Base-by-base conservation (phyloP, 805 yeast genomes). In the Saturnispora kantuleensis region DNA sequence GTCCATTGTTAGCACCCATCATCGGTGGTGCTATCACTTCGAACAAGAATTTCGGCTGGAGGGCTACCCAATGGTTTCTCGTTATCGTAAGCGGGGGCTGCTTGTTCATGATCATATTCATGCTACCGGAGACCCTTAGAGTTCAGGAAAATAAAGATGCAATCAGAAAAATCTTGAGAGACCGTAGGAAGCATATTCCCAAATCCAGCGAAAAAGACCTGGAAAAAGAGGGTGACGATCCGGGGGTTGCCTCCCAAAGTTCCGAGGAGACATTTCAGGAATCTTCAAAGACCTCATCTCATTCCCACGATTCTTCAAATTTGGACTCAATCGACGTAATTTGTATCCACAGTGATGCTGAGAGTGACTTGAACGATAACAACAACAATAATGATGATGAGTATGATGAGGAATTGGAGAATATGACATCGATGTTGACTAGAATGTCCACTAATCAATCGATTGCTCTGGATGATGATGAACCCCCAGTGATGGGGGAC, bases 31-130 rank as follows among this genome's bases (percentile, higher is more conserved):
- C 79, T 2, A 71, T 87, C 28, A 73, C 83, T 6, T 48, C 52
- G 9, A 56, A 58, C 33, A 67, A 72, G 36, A 68, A 70, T 10
- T 83, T 87, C 81, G 86, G 87, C 8, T 87, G 95, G 95, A 69
- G 95, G 57, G 84, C 90, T 2, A 84, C 95, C 3, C 93, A 84
- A 56, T 87, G 94, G 90, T 77, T 84, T 43, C 65, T 84, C 62
- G 84, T 81, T 13, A 80, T 82, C 28, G 59, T 83, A 38, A 74
- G 85, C 1, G 86, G 80, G 2, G 59, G 70, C 11, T 71, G 73
- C 40, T 66, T 71, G 21, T 17, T 76, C 1, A 48, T 74, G 42
- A 63, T 86, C 35, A 50, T 76, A 5, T 69, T 82, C 39, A 64
- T 71, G 5, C 65, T 87, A 13, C 96, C 97, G 1, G 97, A 88